Conservation (phyloP, 495 filamentous ascomycete genomes). For the Podospora conica region DNA sequence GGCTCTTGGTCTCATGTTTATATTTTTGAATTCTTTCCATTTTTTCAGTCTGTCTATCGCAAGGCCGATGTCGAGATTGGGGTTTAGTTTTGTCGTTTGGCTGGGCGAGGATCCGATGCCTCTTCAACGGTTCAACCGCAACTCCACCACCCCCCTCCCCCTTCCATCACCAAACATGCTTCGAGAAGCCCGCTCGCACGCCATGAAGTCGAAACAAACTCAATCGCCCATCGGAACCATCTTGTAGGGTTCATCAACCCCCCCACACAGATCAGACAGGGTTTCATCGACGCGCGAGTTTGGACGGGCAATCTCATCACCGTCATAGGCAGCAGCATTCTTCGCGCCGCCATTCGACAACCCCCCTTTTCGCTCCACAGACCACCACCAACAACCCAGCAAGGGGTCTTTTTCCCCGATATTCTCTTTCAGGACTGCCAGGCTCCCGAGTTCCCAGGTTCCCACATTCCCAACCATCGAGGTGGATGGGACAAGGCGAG, state of each 20-base stretch:
- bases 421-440: no score
- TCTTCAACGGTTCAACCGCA: neutral
- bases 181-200: neutral
- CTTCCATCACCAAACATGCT: neutral
- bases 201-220: neutral
- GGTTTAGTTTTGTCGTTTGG: neutral
- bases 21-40: neutral
- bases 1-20: neutral
- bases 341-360: constrained; percentile 18
- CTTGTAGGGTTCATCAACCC: neutral
- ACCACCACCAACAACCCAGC: constrained; percentile 3
- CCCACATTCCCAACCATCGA: no score
- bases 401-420: constrained; percentile 9
- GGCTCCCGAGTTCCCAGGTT: no score
- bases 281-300: neutral
- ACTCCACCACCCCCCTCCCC: neutral
- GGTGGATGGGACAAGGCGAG: no score
- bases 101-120: neutral
- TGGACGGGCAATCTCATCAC: constrained; percentile 1
- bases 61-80: neutral
- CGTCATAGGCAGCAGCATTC: constrained; percentile 23
- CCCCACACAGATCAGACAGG: neutral
- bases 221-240: neutral
- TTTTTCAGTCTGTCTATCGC: neutral
- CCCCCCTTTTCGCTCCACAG: neutral